phyloP scores from a whole-genome alignment of 768 basidiomycete species.

The Naganishia randhawae region DNA sequence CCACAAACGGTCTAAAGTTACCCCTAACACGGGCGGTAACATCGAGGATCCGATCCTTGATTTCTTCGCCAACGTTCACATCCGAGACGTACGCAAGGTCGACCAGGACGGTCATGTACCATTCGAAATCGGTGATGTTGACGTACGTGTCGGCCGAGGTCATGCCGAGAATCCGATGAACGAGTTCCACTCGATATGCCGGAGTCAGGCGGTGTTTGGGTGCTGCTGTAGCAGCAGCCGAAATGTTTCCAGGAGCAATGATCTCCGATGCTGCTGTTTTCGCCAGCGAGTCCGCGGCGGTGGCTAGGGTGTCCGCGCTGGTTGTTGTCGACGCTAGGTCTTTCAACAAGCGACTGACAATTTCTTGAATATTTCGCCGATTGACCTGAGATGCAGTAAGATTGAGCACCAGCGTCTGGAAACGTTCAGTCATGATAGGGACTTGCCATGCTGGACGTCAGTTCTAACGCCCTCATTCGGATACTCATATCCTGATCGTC shows the following conservation, averaged over 20 bases:
- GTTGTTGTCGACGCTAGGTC: constrained; percentile 68
- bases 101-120: constrained; percentile 92
- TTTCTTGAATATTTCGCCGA: constrained; percentile 74
- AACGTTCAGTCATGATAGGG: neutral
- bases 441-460: constrained; percentile 85
- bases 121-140: constrained; percentile 88
- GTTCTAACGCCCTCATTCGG: constrained; percentile 88
- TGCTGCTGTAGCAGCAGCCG: constrained; percentile 55
- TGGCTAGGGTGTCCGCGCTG: constrained; percentile 51
- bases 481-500: constrained; percentile 94
- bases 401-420: neutral
- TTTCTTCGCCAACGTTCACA: constrained; percentile 69
- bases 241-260: constrained; percentile 37
- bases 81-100: constrained; percentile 84
- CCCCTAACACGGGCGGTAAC: constrained; percentile 71
- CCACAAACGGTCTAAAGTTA: constrained; percentile 70
- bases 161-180: constrained; percentile 78
- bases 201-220: constrained; percentile 56
- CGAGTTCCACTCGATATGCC: constrained; percentile 78
- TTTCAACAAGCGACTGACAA: constrained; percentile 81
- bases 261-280: constrained; percentile 56
- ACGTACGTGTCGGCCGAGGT: constrained; percentile 78
- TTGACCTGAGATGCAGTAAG: constrained; percentile 62
- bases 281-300: constrained; percentile 49
- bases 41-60: constrained; percentile 81